These are phyloP conservation scores for Penicillium canescens DNA, from an alignment of 495 filamentous ascomycete species.

Conservation along the genomic window DNA sequence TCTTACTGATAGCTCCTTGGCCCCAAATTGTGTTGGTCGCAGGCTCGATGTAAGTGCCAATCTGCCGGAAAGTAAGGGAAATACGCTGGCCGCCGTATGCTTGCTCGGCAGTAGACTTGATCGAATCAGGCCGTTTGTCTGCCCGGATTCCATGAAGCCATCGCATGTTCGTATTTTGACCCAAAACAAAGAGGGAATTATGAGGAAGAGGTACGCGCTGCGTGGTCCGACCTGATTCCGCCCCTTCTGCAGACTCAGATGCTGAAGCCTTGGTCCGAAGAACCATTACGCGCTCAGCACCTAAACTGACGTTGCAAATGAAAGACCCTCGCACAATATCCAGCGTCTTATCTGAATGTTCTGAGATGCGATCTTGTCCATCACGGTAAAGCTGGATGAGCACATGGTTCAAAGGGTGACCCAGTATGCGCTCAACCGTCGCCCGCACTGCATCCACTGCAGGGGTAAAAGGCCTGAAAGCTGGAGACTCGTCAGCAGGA, in stretches of 20 bases:
- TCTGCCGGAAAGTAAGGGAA: constrained; percentile 87
- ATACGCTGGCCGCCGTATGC: constrained; percentile 77
- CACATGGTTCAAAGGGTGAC: constrained; percentile 87
- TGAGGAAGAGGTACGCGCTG: constrained; percentile 80
- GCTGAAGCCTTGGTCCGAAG: constrained; percentile 76
- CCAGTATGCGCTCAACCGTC: constrained; percentile 64
- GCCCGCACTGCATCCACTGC: constrained; percentile 67
- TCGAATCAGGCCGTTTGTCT: constrained; percentile 69
- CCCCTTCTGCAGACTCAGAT: constrained; percentile 11
- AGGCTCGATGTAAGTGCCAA: constrained; percentile 77
- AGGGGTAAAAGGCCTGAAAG: constrained; percentile 71
- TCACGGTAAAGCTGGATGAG: constrained; percentile 91
- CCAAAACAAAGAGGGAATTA: constrained; percentile 83
- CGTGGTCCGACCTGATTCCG: constrained; percentile 43
- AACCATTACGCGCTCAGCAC: constrained; percentile 87
- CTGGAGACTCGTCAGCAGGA: constrained; percentile 86
- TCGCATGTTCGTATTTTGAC: constrained; percentile 73
- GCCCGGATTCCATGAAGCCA: constrained; percentile 90
- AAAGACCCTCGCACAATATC: constrained; percentile 79
- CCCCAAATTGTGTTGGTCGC: constrained; percentile 77
- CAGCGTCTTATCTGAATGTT: constrained; percentile 95
- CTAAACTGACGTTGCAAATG: constrained; percentile 91
- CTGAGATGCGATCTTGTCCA: constrained; percentile 92
- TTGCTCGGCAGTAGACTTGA: constrained; percentile 69
- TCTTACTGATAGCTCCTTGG: constrained; percentile 79